These are phyloP conservation scores for Dichotomopilus funicola DNA, from an alignment of 2,329 filamentous ascomycete species.

Conservation along the genomic window DNA sequence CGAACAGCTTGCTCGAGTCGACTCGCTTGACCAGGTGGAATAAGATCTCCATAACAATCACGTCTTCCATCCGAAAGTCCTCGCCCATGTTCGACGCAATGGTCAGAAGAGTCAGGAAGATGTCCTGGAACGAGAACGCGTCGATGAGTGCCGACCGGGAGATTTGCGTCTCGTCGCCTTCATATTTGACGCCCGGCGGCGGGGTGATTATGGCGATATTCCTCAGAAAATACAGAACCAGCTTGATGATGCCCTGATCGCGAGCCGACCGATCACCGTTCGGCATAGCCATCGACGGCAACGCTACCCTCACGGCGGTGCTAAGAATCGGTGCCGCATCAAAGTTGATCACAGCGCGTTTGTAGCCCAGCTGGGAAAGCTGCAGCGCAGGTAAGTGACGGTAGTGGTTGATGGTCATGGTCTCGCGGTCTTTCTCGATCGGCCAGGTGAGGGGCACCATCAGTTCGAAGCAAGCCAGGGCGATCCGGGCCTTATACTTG, in stretches of 20 bases:
- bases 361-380: slow-evolving; percentile 83
- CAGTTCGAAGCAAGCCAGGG: slow-evolving; percentile 81
- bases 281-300: slow-evolving; percentile 78
- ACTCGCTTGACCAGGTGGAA: slow-evolving; percentile 92
- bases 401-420: slow-evolving; percentile 89
- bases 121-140: slow-evolving; percentile 83
- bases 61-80: slow-evolving; percentile 84
- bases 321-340: slow-evolving; percentile 71
- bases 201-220: slow-evolving; percentile 83
- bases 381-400: slow-evolving; percentile 85
- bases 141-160: slow-evolving; percentile 84
- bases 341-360: slow-evolving; percentile 79
- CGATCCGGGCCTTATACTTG: slow-evolving; percentile 70
- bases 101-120: slow-evolving; percentile 77
- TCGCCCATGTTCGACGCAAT: slow-evolving; percentile 89
- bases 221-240: slow-evolving; percentile 80
- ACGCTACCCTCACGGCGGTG: slow-evolving; percentile 69
- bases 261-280: slow-evolving; percentile 68
- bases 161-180: slow-evolving; percentile 85
- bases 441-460: slow-evolving; percentile 94
- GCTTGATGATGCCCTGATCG: slow-evolving; percentile 87
- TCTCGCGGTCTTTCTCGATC: slow-evolving; percentile 67
- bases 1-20: slow-evolving; percentile 75
- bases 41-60: slow-evolving; percentile 81
- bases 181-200: slow-evolving; percentile 63